phyloP scores from a whole-genome alignment of 148 eudicot species.

The Rhododendron griersonianum region DNA sequence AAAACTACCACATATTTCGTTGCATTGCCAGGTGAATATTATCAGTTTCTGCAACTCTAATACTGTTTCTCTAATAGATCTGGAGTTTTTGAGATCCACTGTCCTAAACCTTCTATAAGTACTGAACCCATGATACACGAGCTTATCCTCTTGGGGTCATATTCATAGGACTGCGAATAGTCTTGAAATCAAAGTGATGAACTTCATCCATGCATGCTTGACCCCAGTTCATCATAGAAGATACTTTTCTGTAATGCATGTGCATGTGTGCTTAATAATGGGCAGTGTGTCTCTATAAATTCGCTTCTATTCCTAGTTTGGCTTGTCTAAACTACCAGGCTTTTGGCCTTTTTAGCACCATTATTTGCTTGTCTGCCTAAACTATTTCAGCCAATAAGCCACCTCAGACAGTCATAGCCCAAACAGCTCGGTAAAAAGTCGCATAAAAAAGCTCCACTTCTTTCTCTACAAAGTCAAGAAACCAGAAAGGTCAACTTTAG shows the following conservation, averaged over 20 bases:
- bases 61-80: background rate
- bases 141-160: background rate
- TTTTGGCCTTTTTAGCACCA: background rate
- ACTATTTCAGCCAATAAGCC: background rate
- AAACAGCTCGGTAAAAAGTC: background rate
- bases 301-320: background rate
- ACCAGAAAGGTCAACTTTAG: background rate
- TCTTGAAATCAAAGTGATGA: background rate
- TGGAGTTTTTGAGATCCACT: background rate
- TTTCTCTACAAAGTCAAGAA: background rate
- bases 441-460: background rate
- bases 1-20: slow-evolving; percentile 90
- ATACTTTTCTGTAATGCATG: background rate
- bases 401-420: background rate
- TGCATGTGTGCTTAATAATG: background rate
- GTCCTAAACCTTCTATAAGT: background rate
- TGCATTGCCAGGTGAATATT: slow-evolving; percentile 79
- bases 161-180: background rate
- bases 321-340: background rate
- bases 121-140: background rate
- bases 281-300: background rate
- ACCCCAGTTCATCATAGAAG: background rate
- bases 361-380: background rate
- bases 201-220: background rate
- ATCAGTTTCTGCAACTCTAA: slow-evolving; percentile 6